These are phyloP conservation scores for Xylaria flabelliformis DNA, from an alignment of 495 filamentous ascomycete species.

Conservation along the genomic window DNA sequence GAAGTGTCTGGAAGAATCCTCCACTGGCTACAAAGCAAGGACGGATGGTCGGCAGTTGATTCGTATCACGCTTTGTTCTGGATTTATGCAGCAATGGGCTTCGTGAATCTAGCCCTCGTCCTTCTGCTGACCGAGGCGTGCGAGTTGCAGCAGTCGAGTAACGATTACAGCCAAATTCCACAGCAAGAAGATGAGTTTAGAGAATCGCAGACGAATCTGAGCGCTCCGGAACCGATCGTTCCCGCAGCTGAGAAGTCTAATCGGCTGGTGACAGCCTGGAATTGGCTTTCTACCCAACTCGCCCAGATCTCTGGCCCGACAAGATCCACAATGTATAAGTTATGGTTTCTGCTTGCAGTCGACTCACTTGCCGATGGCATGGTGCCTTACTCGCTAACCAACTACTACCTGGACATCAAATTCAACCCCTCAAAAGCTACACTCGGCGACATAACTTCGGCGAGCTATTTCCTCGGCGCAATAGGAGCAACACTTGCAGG, in stretches of 20 bases:
- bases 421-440: constrained; percentile 71
- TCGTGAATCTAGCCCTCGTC: constrained; percentile 68
- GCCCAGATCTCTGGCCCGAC: constrained; percentile 63
- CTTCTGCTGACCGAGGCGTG: constrained; percentile 64
- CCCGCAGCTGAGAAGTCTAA: constrained; percentile 28
- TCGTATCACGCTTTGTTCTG: constrained; percentile 76
- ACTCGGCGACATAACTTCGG: constrained; percentile 75
- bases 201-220: constrained; percentile 19
- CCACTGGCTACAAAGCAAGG: constrained; percentile 53
- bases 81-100: constrained; percentile 69
- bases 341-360: constrained; percentile 78
- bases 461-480: constrained; percentile 69
- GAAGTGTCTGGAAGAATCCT: constrained; percentile 71
- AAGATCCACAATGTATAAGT: constrained; percentile 65
- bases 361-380: constrained; percentile 84
- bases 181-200: constrained; percentile 37
- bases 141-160: constrained; percentile 56
- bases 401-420: constrained; percentile 79
- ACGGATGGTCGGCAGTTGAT: constrained; percentile 60
- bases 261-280: constrained; percentile 36
- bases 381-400: constrained; percentile 72
- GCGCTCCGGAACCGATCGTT: constrained; percentile 20
- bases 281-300: constrained; percentile 43
- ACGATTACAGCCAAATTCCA: constrained; percentile 53
- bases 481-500: constrained; percentile 74